phyloP scores from a whole-genome alignment of 345 rosid genomes.

The Erodium maritimum region DNA sequence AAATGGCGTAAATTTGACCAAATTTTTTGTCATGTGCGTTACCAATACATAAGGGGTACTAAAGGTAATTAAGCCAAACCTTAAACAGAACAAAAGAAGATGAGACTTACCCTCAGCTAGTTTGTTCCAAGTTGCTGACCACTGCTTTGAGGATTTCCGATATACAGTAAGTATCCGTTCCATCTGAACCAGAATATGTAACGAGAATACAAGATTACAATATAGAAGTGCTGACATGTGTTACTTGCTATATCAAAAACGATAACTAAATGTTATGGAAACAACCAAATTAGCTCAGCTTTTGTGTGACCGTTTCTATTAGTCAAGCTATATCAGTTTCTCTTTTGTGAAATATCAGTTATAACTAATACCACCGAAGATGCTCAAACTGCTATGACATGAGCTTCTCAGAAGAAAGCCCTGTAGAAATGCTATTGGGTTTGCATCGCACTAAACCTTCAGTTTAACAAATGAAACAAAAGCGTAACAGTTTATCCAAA shows the following conservation, averaged over 20 bases:
- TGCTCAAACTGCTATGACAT: not conserved
- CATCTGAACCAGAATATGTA: slow-evolving; percentile 41
- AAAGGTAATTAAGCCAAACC: too few relatives aligned
- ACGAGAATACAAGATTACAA: slow-evolving; percentile 1
- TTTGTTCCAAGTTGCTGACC: slow-evolving; percentile 92
- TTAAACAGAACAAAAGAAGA: not conserved
- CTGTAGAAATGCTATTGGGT: not conserved
- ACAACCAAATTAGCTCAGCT: too few relatives aligned
- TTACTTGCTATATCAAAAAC: too few relatives aligned
- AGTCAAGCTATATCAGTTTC: too few relatives aligned
- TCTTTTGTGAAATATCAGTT: too few relatives aligned
- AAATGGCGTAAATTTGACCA: too few relatives aligned
- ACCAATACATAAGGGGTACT: too few relatives aligned
- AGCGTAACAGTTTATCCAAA: not conserved
- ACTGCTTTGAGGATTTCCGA: slow-evolving; percentile 88
- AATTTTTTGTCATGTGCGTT: too few relatives aligned
- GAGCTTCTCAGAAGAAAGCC: not conserved
- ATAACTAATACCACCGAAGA: too few relatives aligned
- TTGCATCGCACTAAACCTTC: not conserved
- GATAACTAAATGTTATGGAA: too few relatives aligned
- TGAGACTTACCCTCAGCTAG: slow-evolving; percentile 68
- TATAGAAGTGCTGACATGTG: too few relatives aligned
- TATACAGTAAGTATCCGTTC: slow-evolving; percentile 64
- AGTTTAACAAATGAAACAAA: not conserved
- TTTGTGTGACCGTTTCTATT: too few relatives aligned